Conservation (phyloP, 208 protist genomes). For the Leishmania gerbilli region DNA sequence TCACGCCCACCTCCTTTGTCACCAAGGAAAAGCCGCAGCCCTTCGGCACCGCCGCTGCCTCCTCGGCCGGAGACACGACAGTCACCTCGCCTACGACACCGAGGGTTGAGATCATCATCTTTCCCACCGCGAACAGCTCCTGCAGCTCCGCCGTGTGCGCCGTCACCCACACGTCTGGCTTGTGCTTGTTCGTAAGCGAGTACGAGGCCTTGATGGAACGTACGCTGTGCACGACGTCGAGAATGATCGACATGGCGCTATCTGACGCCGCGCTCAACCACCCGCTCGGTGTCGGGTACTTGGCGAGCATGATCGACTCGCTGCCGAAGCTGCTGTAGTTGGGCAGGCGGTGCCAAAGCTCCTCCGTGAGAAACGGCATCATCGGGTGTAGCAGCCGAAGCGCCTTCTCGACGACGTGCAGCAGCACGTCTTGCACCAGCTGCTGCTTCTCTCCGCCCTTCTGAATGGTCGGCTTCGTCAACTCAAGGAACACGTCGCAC, state of each 20-base stretch:
- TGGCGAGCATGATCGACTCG: slow-evolving; percentile 89
- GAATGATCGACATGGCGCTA: slow-evolving; percentile 79
- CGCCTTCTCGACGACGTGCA: slow-evolving; percentile 91
- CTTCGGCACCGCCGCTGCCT: slow-evolving; percentile 53
- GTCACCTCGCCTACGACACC: slow-evolving; percentile 77
- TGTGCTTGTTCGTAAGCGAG: slow-evolving; percentile 89
- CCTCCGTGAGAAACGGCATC: slow-evolving; percentile 99
- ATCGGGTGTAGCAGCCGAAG: slow-evolving; percentile 98
- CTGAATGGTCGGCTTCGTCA: slow-evolving; percentile 93
- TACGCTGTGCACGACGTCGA: slow-evolving; percentile 85
- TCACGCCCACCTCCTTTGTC: slow-evolving; percentile 76
- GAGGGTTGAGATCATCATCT: slow-evolving; percentile 78
- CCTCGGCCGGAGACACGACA: slow-evolving; percentile 55
- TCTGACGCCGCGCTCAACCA: slow-evolving; percentile 74
- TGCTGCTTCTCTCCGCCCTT: slow-evolving; percentile 69
- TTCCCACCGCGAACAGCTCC: slow-evolving; percentile 45
- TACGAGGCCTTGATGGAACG: slow-evolving; percentile 91
- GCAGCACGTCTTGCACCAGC: slow-evolving; percentile 91
- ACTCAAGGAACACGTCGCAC: slow-evolving; percentile 98
- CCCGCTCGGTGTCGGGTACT: slow-evolving; percentile 75
- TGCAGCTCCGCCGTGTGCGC: slow-evolving; percentile 49
- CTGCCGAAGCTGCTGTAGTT: slow-evolving; percentile 76
- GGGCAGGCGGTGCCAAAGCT: slow-evolving; percentile 97
- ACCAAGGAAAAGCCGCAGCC: slow-evolving; percentile 90
- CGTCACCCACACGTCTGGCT: slow-evolving; percentile 79